Conservation (phyloP, 331 rosid species). For the Acacia concinna region DNA sequence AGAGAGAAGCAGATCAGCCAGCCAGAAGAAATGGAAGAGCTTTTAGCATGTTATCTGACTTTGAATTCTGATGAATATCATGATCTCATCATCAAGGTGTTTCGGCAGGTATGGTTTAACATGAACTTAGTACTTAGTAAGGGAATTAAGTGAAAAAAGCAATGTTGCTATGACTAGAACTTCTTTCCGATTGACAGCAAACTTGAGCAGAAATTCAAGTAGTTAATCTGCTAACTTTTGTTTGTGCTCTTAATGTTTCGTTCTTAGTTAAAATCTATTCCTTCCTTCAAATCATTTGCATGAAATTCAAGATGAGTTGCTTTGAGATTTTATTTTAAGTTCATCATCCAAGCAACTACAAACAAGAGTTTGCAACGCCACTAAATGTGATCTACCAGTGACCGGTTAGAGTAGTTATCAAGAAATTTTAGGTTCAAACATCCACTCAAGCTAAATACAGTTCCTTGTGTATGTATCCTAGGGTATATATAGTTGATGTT, state of each 20-base stretch:
- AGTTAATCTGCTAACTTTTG: background rate
- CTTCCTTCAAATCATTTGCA: constrained; percentile 11
- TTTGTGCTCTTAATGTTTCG: constrained; percentile 21
- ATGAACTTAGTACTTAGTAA: constrained; percentile 51
- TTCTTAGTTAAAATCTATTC: background rate
- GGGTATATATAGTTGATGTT: background rate
- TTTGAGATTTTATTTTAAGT: background rate
- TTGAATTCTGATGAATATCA: constrained; percentile 82
- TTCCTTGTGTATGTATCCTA: background rate
- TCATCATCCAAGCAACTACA: background rate
- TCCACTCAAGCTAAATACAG: background rate
- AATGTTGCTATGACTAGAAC: constrained; percentile 43
- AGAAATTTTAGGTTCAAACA: background rate
- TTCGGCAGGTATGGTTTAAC: constrained; percentile 81
- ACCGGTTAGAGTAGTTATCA: background rate
- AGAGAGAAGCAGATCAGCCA: constrained; percentile 61
- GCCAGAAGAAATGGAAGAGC: constrained; percentile 87
- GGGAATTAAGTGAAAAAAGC: constrained; percentile 35
- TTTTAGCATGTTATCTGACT: constrained; percentile 83
- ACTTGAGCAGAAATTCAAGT: constrained; percentile 35
- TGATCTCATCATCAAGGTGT: constrained; percentile 77
- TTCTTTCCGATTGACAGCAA: constrained; percentile 24
- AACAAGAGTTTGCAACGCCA: background rate
- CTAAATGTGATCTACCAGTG: background rate
- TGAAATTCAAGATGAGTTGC: constrained; percentile 13